Conservation (phyloP, 176 grass and related monocot species). For the Poa annua region DNA sequence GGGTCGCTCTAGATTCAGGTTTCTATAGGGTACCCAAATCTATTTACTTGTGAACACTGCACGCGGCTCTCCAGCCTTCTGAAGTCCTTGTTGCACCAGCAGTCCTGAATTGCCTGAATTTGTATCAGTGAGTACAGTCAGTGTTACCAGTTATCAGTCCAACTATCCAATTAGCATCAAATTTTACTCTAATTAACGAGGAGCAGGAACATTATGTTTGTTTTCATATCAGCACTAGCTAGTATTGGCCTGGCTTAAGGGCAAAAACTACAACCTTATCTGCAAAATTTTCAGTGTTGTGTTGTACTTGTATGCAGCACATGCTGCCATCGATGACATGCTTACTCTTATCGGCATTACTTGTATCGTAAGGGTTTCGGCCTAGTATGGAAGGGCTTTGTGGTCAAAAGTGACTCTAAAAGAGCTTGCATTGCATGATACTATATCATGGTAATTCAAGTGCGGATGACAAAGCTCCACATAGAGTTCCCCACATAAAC, state of each 20-base stretch:
- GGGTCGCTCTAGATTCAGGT: not conserved
- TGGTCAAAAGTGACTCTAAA: slow-evolving; percentile 6
- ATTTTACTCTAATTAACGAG: not conserved
- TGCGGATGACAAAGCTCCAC: slow-evolving; percentile 52
- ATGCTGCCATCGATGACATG: not conserved
- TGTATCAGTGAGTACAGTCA: not conserved
- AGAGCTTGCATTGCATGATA: not conserved
- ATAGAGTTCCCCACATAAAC: slow-evolving; percentile 30
- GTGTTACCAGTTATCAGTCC: not conserved
- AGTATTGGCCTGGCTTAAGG: not conserved
- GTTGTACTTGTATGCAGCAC: not conserved
- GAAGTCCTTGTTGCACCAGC: not conserved
- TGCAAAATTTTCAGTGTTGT: not conserved
- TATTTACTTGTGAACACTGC: not conserved
- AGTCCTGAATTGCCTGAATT: not conserved
- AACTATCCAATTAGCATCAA: not conserved
- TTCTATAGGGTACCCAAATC: not conserved
- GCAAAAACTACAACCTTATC: not conserved
- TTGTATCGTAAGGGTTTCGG: not conserved
- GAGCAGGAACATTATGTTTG: not conserved
- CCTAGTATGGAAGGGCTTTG: not conserved
- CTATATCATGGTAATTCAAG: slow-evolving; percentile 16
- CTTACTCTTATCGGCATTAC: slow-evolving; percentile 7
- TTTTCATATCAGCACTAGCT: not conserved
- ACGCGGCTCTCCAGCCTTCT: not conserved